Base-by-base conservation (phyloP, 1,284 basidiomycete species). In the Melampsora americana region DNA sequence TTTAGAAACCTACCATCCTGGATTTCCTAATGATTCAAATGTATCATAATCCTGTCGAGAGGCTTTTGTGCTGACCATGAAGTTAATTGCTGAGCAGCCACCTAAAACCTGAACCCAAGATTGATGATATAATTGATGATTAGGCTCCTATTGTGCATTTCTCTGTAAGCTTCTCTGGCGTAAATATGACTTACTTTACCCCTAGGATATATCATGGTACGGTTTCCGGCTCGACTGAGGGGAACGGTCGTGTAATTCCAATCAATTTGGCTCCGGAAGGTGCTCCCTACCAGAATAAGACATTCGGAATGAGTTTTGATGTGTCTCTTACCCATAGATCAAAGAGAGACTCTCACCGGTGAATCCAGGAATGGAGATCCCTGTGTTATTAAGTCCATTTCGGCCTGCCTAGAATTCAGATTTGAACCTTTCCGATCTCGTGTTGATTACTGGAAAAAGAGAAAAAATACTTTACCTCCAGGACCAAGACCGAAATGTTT, bases 201-300 rank as follows among this genome's bases (percentile, higher is more conserved):
- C 32, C 71, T 46, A 11, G 71, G 71, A 32, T 66, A 74, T 18
- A 48, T 46, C n/a, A 74, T 66, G n/a, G 53, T 46, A 5, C 65
- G 50, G 32, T 68, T 16, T 18, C 46, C 60, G 26, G 66, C 73
- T 42, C 60, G 35, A 32, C 26, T 32, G 23, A 67, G 66, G 23
- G 73, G 32, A n/a, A 75, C 30, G 2, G 73, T 75, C 20, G 66
- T 60, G 23, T 75, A 75, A 16, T 75, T 75, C 73, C 66, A 75
- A 62, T 67, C 73, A 39, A 68, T 48, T 32, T 61, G 32, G 1
- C 66, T 60, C 18, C 44, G 39, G 20, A 66, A 50, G 32, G 46
- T 67, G 2, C 60, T 66, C 12, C 71, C 71, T 74, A 26, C 9
- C 2, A 9, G 16, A 30, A 44, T 9, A 59, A 32, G 6, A 42